phyloP scores from a whole-genome alignment of 2,329 filamentous ascomycete species.

The Colletotrichum eleusines region DNA sequence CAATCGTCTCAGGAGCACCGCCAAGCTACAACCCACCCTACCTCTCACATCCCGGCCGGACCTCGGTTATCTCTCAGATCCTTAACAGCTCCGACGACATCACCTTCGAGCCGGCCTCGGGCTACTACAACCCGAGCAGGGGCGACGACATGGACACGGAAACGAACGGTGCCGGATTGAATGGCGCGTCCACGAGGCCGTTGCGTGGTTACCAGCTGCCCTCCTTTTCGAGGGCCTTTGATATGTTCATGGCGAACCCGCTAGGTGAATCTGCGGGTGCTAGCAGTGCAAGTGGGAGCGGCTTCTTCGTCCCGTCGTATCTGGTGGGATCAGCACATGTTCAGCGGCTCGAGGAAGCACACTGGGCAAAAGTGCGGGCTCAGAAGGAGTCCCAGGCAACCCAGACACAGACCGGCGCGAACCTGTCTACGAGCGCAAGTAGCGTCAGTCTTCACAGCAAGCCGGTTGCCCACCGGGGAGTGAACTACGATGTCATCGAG shows the following conservation, averaged over 20 bases:
- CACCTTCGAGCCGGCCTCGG: slow-evolving; percentile 51
- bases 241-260: slow-evolving; percentile 56
- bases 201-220: slow-evolving; percentile 51
- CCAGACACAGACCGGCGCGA: slow-evolving; percentile 57
- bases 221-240: slow-evolving; percentile 66
- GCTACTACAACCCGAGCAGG: slow-evolving; percentile 43
- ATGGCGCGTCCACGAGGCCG: slow-evolving; percentile 45
- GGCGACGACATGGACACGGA: slow-evolving; percentile 51
- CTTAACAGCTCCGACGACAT: slow-evolving; percentile 61
- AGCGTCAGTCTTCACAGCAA: slow-evolving; percentile 66
- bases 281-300: slow-evolving; percentile 48
- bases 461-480: slow-evolving; percentile 76
- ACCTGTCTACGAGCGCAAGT: slow-evolving; percentile 65
- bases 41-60: slow-evolving; percentile 52
- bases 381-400: slow-evolving; percentile 62
- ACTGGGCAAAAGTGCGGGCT: slow-evolving; percentile 69
- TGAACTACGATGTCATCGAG: slow-evolving; percentile 88
- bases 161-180: slow-evolving; percentile 46
- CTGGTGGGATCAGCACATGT: slow-evolving; percentile 83
- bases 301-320: slow-evolving; percentile 88
- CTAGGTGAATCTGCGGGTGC: slow-evolving; percentile 42
- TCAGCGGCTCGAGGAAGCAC: slow-evolving; percentile 77
- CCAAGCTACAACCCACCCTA: slow-evolving; percentile 52
- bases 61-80: slow-evolving; percentile 66
- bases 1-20: slow-evolving; percentile 54